Conservation (phyloP, 352 stramenopile species). For the Blastocystis sp. region DNA sequence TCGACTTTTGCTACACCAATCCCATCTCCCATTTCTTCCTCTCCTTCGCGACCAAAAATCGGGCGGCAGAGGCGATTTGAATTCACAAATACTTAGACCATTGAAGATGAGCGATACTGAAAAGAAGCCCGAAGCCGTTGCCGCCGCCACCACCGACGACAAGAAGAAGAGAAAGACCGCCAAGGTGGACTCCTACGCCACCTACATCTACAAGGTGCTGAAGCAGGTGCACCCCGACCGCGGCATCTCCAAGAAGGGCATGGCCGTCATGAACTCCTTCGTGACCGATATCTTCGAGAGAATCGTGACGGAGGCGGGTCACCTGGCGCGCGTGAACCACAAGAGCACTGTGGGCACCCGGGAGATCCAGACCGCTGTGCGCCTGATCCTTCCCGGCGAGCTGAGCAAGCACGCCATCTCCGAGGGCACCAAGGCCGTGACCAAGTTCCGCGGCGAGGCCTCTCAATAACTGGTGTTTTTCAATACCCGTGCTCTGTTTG, state of each 20-base stretch:
- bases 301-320: no score
- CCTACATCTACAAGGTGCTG: no score
- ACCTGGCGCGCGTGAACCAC: no score
- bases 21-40: background rate
- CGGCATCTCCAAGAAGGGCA: no score
- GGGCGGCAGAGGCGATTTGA: background rate
- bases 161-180: slow-evolving; percentile 77
- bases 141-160: slow-evolving; percentile 75
- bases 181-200: slow-evolving; percentile 81
- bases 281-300: no score
- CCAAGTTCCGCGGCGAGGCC: no score
- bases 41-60: background rate
- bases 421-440: no score
- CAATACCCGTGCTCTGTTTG: slow-evolving; percentile 51
- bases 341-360: no score
- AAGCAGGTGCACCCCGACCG: no score
- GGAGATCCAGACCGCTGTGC: no score
- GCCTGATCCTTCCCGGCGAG: slow-evolving; percentile 83
- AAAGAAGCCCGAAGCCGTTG: background rate
- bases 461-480: slow-evolving; percentile 40
- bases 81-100: slow-evolving; percentile 19
- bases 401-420: slow-evolving; percentile 88
- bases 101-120: slow-evolving; percentile 1
- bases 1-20: background rate
- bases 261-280: no score